Base-by-base conservation (phyloP, 2,329 filamentous ascomycete genomes). In the Arthrobotrys sphaeroides region DNA sequence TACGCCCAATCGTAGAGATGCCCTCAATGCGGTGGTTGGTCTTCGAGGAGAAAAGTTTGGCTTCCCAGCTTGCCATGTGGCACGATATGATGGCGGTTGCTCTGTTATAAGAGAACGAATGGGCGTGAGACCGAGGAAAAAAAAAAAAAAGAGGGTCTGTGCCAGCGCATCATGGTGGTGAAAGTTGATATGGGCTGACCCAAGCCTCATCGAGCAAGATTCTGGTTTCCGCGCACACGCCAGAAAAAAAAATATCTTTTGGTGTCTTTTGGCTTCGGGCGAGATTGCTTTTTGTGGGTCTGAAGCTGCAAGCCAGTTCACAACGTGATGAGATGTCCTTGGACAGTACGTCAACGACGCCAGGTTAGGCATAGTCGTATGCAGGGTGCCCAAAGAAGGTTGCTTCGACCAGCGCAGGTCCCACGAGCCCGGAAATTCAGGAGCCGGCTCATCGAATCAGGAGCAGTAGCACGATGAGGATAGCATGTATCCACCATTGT, bases 321-420 rank as follows among this genome's bases (percentile, higher is more conserved):
- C 70, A 62, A 43, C 36, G 70, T 74, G 70, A 74, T 74, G 70
- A 74, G 70, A 74, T 74, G 70, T 57, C 57, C 69, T 70, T 59
- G 60, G 45, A 73, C 42, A 66, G 68, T 74, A 74, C 70, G 70
- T 74, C 70, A 74, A 74, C 45, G 43, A 40, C 38, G 40, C 70
- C 70, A 68, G 62, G 53, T 53, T 26, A 6, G 62, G 70, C n/a
- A 61, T 62, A 61, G 70, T 57, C 20, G 24, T 42, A 62, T 74
- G 70, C 70, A 68, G 43, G 43, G 47, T 28, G 38, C 57, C 62
- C 62, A 67, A 68, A 74, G 47, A 53, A 49, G 55, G 55, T 51
- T 74, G 70, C 70, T 55, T 74, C 55, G 43, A 73, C 69, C 70
- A 74, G 62, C 64, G 70, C 70, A 74, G 70, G 70, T 74, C 70